A percentile compares a stretch with the other conserved stretches of the same genome.
phyloP scores from a whole-genome alignment of 2,329 filamentous ascomycete species.

The Botrytis sinoallii region DNA sequence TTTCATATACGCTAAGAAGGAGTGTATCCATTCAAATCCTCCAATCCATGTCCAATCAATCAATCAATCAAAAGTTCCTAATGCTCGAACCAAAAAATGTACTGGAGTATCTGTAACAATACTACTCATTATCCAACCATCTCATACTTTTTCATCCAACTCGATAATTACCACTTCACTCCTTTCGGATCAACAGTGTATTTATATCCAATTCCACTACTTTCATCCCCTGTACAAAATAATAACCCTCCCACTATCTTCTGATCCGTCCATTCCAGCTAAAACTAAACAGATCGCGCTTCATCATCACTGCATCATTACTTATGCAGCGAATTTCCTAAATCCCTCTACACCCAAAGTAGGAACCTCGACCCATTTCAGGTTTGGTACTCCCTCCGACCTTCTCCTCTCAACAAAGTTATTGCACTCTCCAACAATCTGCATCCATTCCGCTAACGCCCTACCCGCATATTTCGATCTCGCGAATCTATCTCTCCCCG shows the following conservation, averaged over 20 bases:
- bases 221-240: background rate
- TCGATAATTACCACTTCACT: background rate
- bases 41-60: background rate
- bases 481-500: slow-evolving; percentile 24
- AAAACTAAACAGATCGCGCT: background rate
- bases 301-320: background rate
- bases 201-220: background rate
- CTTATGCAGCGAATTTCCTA: slow-evolving; percentile 38
- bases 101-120: background rate
- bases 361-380: slow-evolving; percentile 68
- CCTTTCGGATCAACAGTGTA: background rate
- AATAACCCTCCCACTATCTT: background rate
- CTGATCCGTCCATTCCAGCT: background rate
- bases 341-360: slow-evolving; percentile 62
- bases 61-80: background rate
- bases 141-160: background rate
- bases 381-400: slow-evolving; percentile 65
- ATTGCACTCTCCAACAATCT: slow-evolving; percentile 75
- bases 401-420: slow-evolving; percentile 75
- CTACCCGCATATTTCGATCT: slow-evolving; percentile 64
- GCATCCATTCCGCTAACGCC: slow-evolving; percentile 73
- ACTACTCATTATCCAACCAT: slow-evolving; percentile 2
- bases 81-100: background rate
- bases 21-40: slow-evolving; percentile 1
- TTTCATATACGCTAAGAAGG: slow-evolving; percentile 15